Evolutionary conservation across 1,139 yeast genomes (phyloP).

Genomic region (Pichia sp.): DNA sequence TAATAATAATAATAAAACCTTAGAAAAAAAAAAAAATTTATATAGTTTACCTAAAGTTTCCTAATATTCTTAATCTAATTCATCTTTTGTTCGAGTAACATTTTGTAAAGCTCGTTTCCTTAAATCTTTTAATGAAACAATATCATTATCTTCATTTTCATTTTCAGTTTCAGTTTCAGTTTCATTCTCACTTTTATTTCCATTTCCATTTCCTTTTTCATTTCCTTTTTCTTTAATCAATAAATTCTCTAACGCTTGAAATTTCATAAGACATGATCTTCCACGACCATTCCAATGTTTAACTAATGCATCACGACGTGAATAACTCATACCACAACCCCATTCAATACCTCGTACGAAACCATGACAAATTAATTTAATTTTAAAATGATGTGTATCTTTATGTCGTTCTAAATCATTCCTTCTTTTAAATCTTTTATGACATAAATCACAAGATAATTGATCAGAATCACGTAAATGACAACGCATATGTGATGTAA

Average conservation of each 20-base stretch:
- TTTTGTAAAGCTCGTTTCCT: constrained; percentile 1
- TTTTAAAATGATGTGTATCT: constrained; percentile 53
- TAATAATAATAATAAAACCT: not conserved
- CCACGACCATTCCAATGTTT: constrained; percentile 94
- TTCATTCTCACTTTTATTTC: no score
- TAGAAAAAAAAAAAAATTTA: no score
- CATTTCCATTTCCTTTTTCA: no score
- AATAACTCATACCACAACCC: constrained; percentile 92
- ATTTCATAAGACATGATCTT: constrained; percentile 64
- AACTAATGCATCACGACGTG: constrained; percentile 89
- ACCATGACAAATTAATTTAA: constrained; percentile 5
- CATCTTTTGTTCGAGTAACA: not conserved
- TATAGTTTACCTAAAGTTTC: no score
- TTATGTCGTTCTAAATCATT: constrained; percentile 85
- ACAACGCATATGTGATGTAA: constrained; percentile 5
- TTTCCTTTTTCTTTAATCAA: no score
- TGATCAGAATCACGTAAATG: constrained; percentile 1
- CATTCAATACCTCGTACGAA: constrained; percentile 56
- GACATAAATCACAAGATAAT: constrained; percentile 40
- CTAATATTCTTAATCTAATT: no score
- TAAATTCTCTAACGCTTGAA: not conserved
- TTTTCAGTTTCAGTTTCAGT: no score
- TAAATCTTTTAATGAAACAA: not conserved
- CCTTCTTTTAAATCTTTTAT: constrained; percentile 81
- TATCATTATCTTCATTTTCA: not conserved